A percentile compares a stretch with the other conserved stretches of the same genome.
phyloP scores from a whole-genome alignment of 345 rosid species.

The Luvunga scandens region DNA sequence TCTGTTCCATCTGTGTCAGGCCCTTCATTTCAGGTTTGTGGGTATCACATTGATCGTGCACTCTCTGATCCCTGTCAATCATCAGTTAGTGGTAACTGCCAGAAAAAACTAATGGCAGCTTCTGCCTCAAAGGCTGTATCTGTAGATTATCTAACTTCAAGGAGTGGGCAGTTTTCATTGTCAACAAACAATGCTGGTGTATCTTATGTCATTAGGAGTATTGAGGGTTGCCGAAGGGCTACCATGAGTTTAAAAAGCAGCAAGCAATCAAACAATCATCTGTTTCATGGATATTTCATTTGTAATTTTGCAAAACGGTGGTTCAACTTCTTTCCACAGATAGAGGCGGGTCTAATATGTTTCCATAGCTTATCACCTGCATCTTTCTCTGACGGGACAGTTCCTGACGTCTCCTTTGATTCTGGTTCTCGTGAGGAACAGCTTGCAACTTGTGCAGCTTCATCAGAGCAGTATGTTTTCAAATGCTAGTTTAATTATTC shows the following conservation, averaged over 20 bases:
- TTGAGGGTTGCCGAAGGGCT: slow-evolving; percentile 37
- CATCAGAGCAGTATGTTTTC: slow-evolving; percentile 61
- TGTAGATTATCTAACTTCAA: slow-evolving; percentile 36
- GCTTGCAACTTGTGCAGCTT: slow-evolving; percentile 36
- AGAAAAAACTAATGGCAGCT: slow-evolving; percentile 50
- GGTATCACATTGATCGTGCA: slow-evolving; percentile 73
- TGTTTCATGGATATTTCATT: slow-evolving; percentile 46
- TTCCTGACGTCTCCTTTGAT: slow-evolving; percentile 66
- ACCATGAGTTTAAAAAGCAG: slow-evolving; percentile 61
- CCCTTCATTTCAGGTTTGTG: slow-evolving; percentile 80
- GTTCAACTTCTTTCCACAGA: slow-evolving; percentile 27
- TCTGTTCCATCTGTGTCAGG: slow-evolving; percentile 93
- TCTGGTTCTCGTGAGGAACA: slow-evolving; percentile 55
- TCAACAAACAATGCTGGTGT: slow-evolving; percentile 25
- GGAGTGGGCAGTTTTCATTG: slow-evolving; percentile 20
- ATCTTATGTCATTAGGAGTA: slow-evolving; percentile 27
- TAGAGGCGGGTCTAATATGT: slow-evolving; percentile 47
- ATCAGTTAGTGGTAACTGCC: slow-evolving; percentile 28
- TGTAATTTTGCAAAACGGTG: slow-evolving; percentile 53
- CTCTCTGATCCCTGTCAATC: slow-evolving; percentile 37
- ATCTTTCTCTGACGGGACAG: slow-evolving; percentile 56
- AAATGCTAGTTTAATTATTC: slow-evolving; percentile 1
- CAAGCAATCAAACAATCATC: slow-evolving; percentile 40
- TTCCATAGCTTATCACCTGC: slow-evolving; percentile 47
- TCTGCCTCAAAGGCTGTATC: slow-evolving; percentile 40